Percentiles rank a stretch among this genome's conserved stretches.
Conservation (phyloP, 2,329 filamentous ascomycete species). For the Colletotrichum lindemuthianum region DNA sequence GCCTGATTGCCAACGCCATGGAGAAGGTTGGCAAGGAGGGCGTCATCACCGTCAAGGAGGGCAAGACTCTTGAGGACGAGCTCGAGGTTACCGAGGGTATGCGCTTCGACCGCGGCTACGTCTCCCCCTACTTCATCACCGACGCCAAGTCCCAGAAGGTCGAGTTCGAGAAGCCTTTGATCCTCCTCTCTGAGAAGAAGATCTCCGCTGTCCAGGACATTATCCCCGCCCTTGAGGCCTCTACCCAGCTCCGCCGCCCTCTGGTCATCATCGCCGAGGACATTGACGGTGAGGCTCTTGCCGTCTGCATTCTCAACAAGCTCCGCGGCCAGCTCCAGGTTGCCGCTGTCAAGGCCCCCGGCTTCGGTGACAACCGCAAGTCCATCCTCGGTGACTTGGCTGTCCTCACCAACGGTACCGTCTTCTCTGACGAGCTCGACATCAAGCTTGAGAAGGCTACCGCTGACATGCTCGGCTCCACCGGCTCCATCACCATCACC, state of each 20-base stretch:
- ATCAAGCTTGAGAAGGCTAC: slow-evolving; percentile 99
- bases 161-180: slow-evolving; percentile 99
- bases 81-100: slow-evolving; percentile 99
- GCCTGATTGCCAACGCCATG: slow-evolving; percentile 97
- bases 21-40: slow-evolving; percentile 99
- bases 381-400: slow-evolving; percentile 97
- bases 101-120: slow-evolving; percentile 99
- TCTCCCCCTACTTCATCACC: slow-evolving; percentile 99
- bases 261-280: slow-evolving; percentile 99
- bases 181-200: slow-evolving; percentile 99
- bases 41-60: slow-evolving; percentile 99
- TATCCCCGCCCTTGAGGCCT: slow-evolving; percentile 96
- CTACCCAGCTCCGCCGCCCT: slow-evolving; percentile 92
- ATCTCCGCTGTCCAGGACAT: slow-evolving; percentile 99
- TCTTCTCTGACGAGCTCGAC: slow-evolving; percentile 98
- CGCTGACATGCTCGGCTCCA: slow-evolving; percentile 93
- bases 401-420: slow-evolving; percentile 94
- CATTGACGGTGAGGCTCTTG: slow-evolving; percentile 97
- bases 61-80: slow-evolving; percentile 97
- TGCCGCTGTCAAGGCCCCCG: slow-evolving; percentile 97
- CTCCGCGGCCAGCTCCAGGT: slow-evolving; percentile 99
- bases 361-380: slow-evolving; percentile 99
- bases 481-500: slow-evolving; percentile 98
- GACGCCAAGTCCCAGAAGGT: slow-evolving; percentile 99
- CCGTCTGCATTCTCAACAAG: slow-evolving; percentile 99